Conservation (phyloP, 495 filamentous ascomycete genomes). For the Poronia punctata region DNA sequence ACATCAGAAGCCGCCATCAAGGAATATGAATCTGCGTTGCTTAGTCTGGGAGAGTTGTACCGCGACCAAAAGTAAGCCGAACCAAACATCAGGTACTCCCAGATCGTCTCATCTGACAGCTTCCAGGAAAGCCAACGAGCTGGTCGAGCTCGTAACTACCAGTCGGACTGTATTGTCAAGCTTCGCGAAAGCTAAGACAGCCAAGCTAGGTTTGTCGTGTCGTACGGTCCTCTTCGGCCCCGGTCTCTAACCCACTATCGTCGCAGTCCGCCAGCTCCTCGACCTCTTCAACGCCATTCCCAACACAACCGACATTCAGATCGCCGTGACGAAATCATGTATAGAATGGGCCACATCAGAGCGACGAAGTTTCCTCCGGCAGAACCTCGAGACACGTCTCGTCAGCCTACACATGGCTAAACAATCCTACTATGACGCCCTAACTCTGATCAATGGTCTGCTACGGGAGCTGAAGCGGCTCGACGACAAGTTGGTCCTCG, state of each 20-base stretch:
- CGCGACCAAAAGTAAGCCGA: constrained; percentile 67
- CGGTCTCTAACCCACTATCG: neutral
- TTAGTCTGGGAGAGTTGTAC: constrained; percentile 86
- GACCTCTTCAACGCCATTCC: constrained; percentile 92
- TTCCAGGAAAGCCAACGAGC: constrained; percentile 66
- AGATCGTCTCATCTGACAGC: constrained; percentile 8
- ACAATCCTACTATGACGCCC: constrained; percentile 90
- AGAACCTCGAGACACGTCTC: constrained; percentile 94
- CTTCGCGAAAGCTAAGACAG: constrained; percentile 98
- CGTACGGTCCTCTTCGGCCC: neutral
- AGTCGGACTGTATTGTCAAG: constrained; percentile 86
- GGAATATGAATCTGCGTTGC: constrained; percentile 78
- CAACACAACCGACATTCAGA: constrained; percentile 86
- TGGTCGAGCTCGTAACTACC: constrained; percentile 83
- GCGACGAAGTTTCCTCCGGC: constrained; percentile 87
- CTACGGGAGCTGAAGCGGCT: constrained; percentile 93
- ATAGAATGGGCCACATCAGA: constrained; percentile 98
- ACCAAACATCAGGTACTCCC: neutral
- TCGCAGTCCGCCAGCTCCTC: constrained; percentile 86
- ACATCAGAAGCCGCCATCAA: constrained; percentile 73
- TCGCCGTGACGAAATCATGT: constrained; percentile 89
- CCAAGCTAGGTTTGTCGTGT: constrained; percentile 63
- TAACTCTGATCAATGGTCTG: constrained; percentile 91
- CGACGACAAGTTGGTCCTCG: constrained; percentile 95
- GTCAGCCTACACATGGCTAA: constrained; percentile 93